Conservation (phyloP, 768 basidiomycete genomes). For the Boletus tomentosulus region DNA sequence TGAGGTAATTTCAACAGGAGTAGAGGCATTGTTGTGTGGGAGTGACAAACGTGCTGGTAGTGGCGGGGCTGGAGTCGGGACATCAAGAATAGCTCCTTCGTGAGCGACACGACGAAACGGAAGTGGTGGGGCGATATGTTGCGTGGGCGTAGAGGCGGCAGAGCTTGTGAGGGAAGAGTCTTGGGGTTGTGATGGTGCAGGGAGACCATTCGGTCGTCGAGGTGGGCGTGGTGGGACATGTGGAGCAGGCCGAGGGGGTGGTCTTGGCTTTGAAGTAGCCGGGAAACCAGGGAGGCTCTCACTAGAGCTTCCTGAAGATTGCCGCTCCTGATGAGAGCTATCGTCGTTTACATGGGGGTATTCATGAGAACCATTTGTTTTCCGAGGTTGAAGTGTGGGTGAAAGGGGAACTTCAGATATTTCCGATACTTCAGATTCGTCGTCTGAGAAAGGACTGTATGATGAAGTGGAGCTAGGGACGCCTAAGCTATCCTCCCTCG, state of each 20-base stretch:
- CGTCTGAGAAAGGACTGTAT: conserved; percentile 30
- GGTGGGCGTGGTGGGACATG: conserved; percentile 21
- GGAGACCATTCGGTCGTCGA: conserved; percentile 9
- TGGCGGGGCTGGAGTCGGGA: conserved; percentile 17
- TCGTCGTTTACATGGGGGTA: background rate
- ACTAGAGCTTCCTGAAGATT: conserved; percentile 22
- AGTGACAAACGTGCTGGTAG: conserved; percentile 35
- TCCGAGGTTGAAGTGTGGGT: conserved; percentile 7
- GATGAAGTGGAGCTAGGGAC: conserved; percentile 20
- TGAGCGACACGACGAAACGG: conserved; percentile 32
- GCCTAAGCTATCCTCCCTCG: conserved; percentile 21
- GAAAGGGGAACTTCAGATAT: conserved; percentile 13
- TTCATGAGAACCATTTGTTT: conserved; percentile 4
- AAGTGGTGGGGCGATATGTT: conserved; percentile 35
- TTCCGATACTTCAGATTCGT: conserved; percentile 27
- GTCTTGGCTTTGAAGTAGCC: conserved; percentile 16
- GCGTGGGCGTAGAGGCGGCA: conserved; percentile 10
- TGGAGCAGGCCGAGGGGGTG: conserved; percentile 19
- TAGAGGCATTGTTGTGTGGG: background rate
- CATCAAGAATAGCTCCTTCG: conserved; percentile 8
- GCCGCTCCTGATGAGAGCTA: conserved; percentile 4
- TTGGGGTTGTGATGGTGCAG: background rate
- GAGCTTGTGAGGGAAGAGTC: background rate
- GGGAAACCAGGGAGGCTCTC: conserved; percentile 12
- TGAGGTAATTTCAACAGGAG: conserved; percentile 19